phyloP scores from a whole-genome alignment of 2,329 filamentous ascomycete species.

The Exophiala dermatitidis region DNA sequence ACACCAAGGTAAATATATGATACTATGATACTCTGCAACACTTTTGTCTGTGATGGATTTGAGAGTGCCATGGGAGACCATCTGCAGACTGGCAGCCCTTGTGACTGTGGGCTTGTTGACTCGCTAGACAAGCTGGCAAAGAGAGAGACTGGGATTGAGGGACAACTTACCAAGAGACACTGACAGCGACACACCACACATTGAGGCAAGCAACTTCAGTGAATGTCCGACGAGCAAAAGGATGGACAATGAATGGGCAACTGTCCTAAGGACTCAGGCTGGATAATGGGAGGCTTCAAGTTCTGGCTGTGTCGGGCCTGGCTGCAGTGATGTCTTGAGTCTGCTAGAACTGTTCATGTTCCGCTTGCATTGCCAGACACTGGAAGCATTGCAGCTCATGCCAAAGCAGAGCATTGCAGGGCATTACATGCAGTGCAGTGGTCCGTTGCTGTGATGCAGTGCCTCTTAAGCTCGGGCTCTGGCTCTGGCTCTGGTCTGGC shows the following conservation, averaged over 20 bases:
- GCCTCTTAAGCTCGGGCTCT: background rate
- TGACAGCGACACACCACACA: background rate
- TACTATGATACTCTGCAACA: background rate
- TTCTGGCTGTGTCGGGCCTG: no score
- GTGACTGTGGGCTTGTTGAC: background rate
- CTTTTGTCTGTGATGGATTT: background rate
- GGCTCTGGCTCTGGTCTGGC: background rate
- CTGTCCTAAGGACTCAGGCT: background rate
- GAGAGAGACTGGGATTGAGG: background rate
- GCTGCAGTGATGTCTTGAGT: no score
- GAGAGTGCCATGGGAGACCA: background rate
- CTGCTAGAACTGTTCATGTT: background rate
- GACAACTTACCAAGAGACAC: background rate
- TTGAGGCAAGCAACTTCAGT: background rate
- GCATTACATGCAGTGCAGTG: no score
- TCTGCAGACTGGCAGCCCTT: background rate
- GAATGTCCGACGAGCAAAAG: background rate
- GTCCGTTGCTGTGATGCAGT: no score
- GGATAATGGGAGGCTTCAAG: background rate
- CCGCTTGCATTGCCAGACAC: no score
- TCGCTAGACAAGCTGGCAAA: background rate
- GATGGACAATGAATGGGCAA: background rate
- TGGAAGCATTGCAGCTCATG: no score
- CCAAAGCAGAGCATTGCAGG: no score
- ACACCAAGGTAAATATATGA: background rate